Conservation (phyloP, 2,329 filamentous ascomycete species). For the Alternaria longipes region DNA sequence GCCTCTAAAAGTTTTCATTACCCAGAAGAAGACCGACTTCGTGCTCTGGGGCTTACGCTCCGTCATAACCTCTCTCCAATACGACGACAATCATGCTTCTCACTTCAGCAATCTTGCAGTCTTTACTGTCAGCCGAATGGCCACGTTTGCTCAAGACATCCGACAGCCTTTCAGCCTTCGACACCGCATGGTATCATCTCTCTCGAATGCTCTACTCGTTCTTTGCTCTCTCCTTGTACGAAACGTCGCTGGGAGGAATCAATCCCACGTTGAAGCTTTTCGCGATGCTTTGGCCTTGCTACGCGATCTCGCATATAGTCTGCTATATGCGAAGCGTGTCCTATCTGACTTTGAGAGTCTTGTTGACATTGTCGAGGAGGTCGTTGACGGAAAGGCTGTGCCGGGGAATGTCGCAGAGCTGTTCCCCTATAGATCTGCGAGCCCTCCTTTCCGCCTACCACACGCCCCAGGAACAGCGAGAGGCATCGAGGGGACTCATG, state of each 20-base stretch:
- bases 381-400: conserved; percentile 7
- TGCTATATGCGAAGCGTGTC: conserved; percentile 33
- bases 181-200: conserved; percentile 27
- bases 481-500: background rate
- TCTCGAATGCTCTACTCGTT: conserved; percentile 32
- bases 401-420: conserved; percentile 27
- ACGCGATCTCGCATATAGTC: conserved; percentile 21
- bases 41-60: conserved; percentile 37
- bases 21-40: conserved; percentile 33
- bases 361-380: conserved; percentile 17
- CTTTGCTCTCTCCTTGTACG: conserved; percentile 32
- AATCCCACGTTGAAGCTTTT: conserved; percentile 24
- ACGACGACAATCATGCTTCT: conserved; percentile 22
- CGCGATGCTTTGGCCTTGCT: conserved; percentile 24
- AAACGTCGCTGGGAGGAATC: conserved; percentile 7
- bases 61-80: conserved; percentile 35
- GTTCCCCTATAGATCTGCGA: conserved; percentile 37
- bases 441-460: conserved; percentile 10
- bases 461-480: background rate
- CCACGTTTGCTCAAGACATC: conserved; percentile 10
- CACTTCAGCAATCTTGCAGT: conserved; percentile 29
- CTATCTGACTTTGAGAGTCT: conserved; percentile 31
- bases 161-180: conserved; percentile 23
- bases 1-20: conserved; percentile 19
- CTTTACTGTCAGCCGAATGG: conserved; percentile 25